Evolutionary conservation across 495 filamentous ascomycete species (phyloP).

Genomic region (Entonaema liquescens): DNA sequence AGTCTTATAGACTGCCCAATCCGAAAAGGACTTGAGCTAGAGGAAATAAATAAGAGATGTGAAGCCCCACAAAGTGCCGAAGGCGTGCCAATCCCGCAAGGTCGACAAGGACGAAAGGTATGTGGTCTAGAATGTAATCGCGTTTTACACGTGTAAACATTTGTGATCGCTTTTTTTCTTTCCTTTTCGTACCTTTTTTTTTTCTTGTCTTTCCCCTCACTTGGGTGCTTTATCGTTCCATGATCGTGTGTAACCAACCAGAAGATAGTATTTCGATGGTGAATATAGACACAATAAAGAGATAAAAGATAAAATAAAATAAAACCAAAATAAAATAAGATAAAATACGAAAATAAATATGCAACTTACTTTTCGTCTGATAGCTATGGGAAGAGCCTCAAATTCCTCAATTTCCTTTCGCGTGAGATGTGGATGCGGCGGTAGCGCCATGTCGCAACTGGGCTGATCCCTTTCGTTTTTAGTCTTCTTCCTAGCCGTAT

Average conservation of each 20-base stretch:
- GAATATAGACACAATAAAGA: conserved; percentile 1
- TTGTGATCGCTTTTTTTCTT: background rate
- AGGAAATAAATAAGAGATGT: conserved; percentile 12
- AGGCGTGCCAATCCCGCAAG: conserved; percentile 5
- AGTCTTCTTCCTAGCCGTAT: conserved; percentile 15
- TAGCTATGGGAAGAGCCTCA: conserved; percentile 64
- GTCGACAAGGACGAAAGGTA: background rate
- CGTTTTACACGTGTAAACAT: conserved; percentile 10
- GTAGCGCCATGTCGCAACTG: conserved; percentile 16
- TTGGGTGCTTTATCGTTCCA: background rate
- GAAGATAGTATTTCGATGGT: background rate
- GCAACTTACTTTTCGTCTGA: conserved; percentile 66
- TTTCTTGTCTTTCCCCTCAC: background rate
- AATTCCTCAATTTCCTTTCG: conserved; percentile 51
- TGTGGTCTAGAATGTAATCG: conserved; percentile 7
- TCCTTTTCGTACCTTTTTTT: conserved; percentile 1
- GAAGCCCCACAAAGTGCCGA: conserved; percentile 16
- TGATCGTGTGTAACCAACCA: background rate
- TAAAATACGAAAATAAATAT: conserved; percentile 17
- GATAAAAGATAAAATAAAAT: conserved; percentile 11
- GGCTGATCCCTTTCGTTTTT: conserved; percentile 33
- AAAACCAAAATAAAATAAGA: background rate
- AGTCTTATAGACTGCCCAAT: conserved; percentile 26
- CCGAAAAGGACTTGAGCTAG: conserved; percentile 13
- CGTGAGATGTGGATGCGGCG: conserved; percentile 35